Evolutionary conservation across 2,329 filamentous ascomycete species (phyloP).

Genomic region (Clonostachys solani): DNA sequence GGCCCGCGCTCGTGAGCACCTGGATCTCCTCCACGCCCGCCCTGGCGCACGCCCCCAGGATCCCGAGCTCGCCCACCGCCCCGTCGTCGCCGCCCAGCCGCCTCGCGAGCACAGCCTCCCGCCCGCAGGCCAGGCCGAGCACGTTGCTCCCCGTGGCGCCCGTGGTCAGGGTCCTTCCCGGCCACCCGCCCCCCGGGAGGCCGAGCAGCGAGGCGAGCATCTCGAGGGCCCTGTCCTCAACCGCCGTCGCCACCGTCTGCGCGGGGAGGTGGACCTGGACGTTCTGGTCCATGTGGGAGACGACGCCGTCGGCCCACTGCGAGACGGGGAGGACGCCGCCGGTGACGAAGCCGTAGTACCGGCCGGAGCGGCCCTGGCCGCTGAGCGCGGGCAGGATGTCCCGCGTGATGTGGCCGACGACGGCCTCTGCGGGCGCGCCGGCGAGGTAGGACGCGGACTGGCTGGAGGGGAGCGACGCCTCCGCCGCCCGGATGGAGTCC

Average conservation of each 20-base stretch:
- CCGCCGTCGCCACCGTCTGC: constrained; percentile 70
- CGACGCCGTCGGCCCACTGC: constrained; percentile 78
- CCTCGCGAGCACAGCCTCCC: constrained; percentile 58
- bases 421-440: constrained; percentile 17
- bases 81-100: constrained; percentile 18
- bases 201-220: constrained; percentile 66
- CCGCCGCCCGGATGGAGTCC: constrained; percentile 25
- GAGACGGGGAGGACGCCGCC: constrained; percentile 78
- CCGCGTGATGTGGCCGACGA: constrained; percentile 33
- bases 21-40: constrained; percentile 66
- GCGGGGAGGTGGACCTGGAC: constrained; percentile 75
- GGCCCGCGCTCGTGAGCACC: constrained; percentile 75
- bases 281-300: constrained; percentile 78
- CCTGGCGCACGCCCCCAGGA: constrained; percentile 60
- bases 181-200: constrained; percentile 55
- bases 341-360: constrained; percentile 88
- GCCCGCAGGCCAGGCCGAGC: constrained; percentile 62
- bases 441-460: constrained; percentile 21
- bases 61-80: constrained; percentile 64
- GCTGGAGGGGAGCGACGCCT: constrained; percentile 30
- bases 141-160: constrained; percentile 76
- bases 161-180: constrained; percentile 48
- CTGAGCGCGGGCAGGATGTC: constrained; percentile 59
- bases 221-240: constrained; percentile 69
- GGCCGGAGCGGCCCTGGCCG: constrained; percentile 56